Evolutionary conservation across 139 green algal species (phyloP), one percentile per base, ranked within the genome.

Genomic region (Picochlorum sp.): DNA sequence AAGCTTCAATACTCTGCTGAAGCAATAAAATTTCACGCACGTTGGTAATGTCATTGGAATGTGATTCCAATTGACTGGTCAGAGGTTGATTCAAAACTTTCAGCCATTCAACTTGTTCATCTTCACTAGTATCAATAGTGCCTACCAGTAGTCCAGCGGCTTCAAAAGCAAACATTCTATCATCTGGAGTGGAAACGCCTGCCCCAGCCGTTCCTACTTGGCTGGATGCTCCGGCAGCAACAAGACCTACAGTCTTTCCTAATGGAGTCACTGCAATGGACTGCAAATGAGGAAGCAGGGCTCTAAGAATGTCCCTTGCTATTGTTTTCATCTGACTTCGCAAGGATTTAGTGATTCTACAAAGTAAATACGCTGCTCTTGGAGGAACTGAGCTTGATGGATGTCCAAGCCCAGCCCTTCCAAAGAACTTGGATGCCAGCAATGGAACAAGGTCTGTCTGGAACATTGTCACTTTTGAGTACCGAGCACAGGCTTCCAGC

Each of bases 121-220:
- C 75, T 3, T 76, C 63, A 2, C 60, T 56, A 28, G 95, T 26
- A 9, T 91, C 83, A 34, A 92, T 89, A 50, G 84, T 77, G 2
- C 87, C 85, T 65, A 95, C 45, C 68, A 96, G 76, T 64, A 91
- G 64, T 14, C 89, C 88, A 18, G 85, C 84, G 0, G 87, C 84
- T 65, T 96, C 89, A 74, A 92, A 95, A 31, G 85, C 83, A 65
- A 94, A 95, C 71, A 96, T 73, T 47, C 88, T 74, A 69, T 92
- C 84, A 62, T 95, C 87, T 18, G 15, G 14, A 16, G 8, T 37
- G 20, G 38, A 60, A 21, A 45, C 15, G 7, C 21, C 37, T 31
- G 54, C 38, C 20, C 54, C 65, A 23, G 26, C 4, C n/a, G 34
- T 18, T 37, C 70, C 70, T 24, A 62, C 24, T 3, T 54, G 55